Base-by-base conservation (phyloP, 352 stramenopile genomes). In the Pythium pyrilobum region DNA sequence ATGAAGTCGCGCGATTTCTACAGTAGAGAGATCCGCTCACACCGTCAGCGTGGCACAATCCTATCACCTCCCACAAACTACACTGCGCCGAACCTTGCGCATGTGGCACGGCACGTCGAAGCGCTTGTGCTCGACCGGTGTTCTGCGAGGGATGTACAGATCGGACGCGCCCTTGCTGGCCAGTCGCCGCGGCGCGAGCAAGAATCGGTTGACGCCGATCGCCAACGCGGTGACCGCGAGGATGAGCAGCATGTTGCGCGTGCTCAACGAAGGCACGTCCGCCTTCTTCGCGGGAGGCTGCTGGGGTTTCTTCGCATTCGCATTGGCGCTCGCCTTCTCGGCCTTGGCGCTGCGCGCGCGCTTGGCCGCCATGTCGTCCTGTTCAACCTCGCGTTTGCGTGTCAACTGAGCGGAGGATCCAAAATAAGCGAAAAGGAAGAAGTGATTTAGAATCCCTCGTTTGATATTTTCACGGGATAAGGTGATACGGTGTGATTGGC, bases 81-180 rank as follows among this genome's bases (percentile, higher is more conserved):
- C 4, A 27, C 20, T 20, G 3, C 9, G 18, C 10, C 53, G 29
- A 33, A 87, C 77, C 66, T 77, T 74, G 24, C 69, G 64, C 28
- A 67, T 54, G 51, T 70, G 61, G 37, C 78, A 89, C 15, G 48
- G 50, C 20, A 89, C 53, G 38, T 89, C 77, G 39, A 81, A 67
- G n/a, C 73, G 78, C 31, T 71, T 62, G 47, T 77, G 75, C 11
- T 52, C 40, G 11, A 72, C 63, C 4, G 53, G 36, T 3, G 48
- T 40, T 9, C 33, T 13, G 36, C 59, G 59, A 11, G 52, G 20
- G 24, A 67, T 62, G 53, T 62, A 62, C 4, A 52, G 58, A 23
- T 66, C 50, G 4, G 33, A 47, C 12, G 38, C 37, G 4, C 32
- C 39, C 9, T 15, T 11, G 12, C 3, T 31, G 6, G 32, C 45